Evolutionary conservation across 1,284 basidiomycete species (phyloP).

Genomic region (Crepidotus sp.): DNA sequence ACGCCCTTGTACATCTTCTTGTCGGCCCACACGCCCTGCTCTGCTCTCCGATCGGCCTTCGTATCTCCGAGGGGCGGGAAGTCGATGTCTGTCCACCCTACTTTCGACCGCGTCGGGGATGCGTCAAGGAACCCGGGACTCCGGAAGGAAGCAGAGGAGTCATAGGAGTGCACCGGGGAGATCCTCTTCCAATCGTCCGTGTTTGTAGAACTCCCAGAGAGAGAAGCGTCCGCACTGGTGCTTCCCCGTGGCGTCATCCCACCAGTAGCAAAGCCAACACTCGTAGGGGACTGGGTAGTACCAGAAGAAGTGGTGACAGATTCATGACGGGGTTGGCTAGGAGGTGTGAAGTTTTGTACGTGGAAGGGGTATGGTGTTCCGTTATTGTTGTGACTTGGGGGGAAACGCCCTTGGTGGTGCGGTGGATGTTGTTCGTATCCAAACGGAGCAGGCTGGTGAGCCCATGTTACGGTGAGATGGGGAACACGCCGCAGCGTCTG

Average conservation of each 20-base stretch:
- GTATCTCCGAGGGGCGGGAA: slow-evolving; percentile 32
- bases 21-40: slow-evolving; percentile 24
- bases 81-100: slow-evolving; percentile 32
- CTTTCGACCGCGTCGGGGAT: slow-evolving; percentile 10
- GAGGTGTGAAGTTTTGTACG: slow-evolving; percentile 12
- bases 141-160: slow-evolving; percentile 13
- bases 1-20: slow-evolving; percentile 14
- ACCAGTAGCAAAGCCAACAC: neutral
- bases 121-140: slow-evolving; percentile 11
- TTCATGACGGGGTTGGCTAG: slow-evolving; percentile 8
- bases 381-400: slow-evolving; percentile 3
- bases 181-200: slow-evolving; percentile 17
- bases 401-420: slow-evolving; percentile 6
- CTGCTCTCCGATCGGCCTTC: slow-evolving; percentile 20
- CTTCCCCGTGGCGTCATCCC: neutral
- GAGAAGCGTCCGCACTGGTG: slow-evolving; percentile 5
- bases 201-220: slow-evolving; percentile 9
- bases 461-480: slow-evolving; percentile 70
- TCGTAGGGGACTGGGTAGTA: slow-evolving; percentile 1
- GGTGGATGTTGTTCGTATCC: slow-evolving; percentile 5
- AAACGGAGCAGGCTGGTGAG: slow-evolving; percentile 40
- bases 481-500: slow-evolving; percentile 62
- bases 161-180: slow-evolving; percentile 7
- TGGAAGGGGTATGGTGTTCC: slow-evolving; percentile 14
- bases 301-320: slow-evolving; percentile 3